Evolutionary conservation across 2,329 filamentous ascomycete genomes (phyloP), one percentile per base, ranked within the genome.

Genomic region (Colletotrichum lupini): DNA sequence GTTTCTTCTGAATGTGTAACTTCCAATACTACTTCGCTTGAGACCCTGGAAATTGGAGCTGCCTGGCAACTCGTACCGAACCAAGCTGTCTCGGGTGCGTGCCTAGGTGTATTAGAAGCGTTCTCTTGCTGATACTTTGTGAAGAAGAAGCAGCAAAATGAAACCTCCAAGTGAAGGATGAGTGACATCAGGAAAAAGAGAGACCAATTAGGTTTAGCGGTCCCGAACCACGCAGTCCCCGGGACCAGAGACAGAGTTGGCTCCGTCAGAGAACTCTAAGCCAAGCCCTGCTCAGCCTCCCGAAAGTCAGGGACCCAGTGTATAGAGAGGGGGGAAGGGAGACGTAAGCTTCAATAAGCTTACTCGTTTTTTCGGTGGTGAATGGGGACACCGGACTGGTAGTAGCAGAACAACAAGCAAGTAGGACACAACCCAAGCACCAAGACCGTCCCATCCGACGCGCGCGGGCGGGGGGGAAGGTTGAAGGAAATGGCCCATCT

Each of bases 301-400:
- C 46, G 28, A 5, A 55, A 32, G 32, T 30, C 19, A 61, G 49
- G 60, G 26, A 61, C 57, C 67, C 60, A 49, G 60, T 57, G 42
- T 66, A 37, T 62, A 22, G 60, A 28, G 71, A 56, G 57, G 32
- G 56, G 56, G 42, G 57, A 22, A 52, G 53, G 60, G 60, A 61
- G 71, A 73, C 67, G 71, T 66, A 71, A 66, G 67, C 71, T 73
- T 61, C 61, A 64, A 71, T 71, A 71, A 71, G 71, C 71, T 73
- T 71, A 73, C 67, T 53, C 57, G 32, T 32, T 22, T 49, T 49
- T 49, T 49, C 8, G 42, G 53, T 28, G 53, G 22, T 56, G 53
- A 26, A 19, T 16, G 24, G 22, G n/a, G 2, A 22, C 2, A 32
- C 30, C 9, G 30, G 30, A 11, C 30, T 55, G 52, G 22, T 11